Evolutionary conservation across 768 basidiomycete genomes (phyloP).

Genomic region (Podaxis sp.): DNA sequence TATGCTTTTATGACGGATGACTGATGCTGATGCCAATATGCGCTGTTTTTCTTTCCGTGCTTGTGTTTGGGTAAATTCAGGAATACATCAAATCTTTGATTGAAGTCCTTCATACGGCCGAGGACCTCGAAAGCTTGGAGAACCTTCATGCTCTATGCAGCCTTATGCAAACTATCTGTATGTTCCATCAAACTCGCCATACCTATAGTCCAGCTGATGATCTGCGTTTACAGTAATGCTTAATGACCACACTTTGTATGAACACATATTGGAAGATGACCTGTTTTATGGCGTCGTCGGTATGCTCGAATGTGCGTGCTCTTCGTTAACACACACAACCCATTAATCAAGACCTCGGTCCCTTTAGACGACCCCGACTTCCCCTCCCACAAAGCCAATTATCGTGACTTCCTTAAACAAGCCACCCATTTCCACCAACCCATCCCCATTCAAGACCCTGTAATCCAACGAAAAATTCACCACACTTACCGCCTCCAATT

Average conservation of each 20-base stretch:
- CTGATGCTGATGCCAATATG: conserved; percentile 27
- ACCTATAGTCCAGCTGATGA: background rate
- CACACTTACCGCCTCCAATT: conserved; percentile 97
- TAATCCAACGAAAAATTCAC: conserved; percentile 86
- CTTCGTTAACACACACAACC: conserved; percentile 12
- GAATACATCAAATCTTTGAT: conserved; percentile 88
- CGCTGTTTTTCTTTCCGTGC: conserved; percentile 19
- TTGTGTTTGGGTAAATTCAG: conserved; percentile 34
- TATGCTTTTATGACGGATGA: conserved; percentile 9
- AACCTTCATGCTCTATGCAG: conserved; percentile 89
- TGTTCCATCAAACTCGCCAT: conserved; percentile 14
- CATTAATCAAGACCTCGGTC: conserved; percentile 5
- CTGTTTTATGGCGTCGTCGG: conserved; percentile 91
- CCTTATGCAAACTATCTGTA: conserved; percentile 93
- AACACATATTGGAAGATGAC: conserved; percentile 92
- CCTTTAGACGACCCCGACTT: conserved; percentile 92
- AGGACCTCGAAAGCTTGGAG: conserved; percentile 89
- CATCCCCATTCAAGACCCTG: conserved; percentile 72
- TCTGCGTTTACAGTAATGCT: conserved; percentile 65
- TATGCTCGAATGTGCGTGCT: conserved; percentile 91
- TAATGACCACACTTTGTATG: conserved; percentile 93
- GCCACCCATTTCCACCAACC: conserved; percentile 88
- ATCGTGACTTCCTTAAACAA: conserved; percentile 87
- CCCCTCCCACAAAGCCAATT: conserved; percentile 94
- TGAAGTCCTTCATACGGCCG: conserved; percentile 81